phyloP scores from a whole-genome alignment of 2,329 filamentous ascomycete species.

The Teratosphaeriaceae sp. region DNA sequence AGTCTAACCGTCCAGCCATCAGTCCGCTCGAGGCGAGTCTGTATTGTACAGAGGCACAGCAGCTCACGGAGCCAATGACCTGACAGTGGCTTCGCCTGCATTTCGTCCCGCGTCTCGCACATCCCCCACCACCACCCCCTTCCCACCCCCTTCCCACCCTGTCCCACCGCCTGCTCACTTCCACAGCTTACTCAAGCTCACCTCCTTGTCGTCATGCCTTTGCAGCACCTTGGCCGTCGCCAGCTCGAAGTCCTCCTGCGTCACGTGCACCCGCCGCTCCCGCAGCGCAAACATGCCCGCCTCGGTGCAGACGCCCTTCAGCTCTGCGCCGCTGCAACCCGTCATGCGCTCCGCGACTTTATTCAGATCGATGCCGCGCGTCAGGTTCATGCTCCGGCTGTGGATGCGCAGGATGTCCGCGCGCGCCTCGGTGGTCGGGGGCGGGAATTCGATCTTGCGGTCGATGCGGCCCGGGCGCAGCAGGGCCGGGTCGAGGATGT shows the following conservation, averaged over 20 bases:
- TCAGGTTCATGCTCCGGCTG: conserved; percentile 97
- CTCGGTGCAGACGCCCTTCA: conserved; percentile 98
- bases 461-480: conserved; percentile 96
- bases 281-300: conserved; percentile 97
- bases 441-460: conserved; percentile 98
- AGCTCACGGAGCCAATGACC: too few relatives aligned
- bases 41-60: too few relatives aligned
- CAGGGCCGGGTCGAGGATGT: conserved; percentile 92
- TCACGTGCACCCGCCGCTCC: conserved; percentile 94
- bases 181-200: conserved; percentile 81
- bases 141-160: too few relatives aligned
- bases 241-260: conserved; percentile 97
- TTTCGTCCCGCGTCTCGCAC: too few relatives aligned
- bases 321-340: conserved; percentile 90
- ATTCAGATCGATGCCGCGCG: conserved; percentile 90
- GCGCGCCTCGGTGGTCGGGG: conserved; percentile 89
- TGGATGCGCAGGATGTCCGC: conserved; percentile 98
- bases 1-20: too few relatives aligned
- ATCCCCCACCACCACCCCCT: too few relatives aligned
- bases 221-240: conserved; percentile 99
- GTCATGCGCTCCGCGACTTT: conserved; percentile 99
- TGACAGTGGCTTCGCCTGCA: too few relatives aligned
- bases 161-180: too few relatives aligned
- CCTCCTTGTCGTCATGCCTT: conserved; percentile 99
- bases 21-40: too few relatives aligned